These are phyloP conservation scores for Meira nashicola DNA, from an alignment of 1,284 basidiomycete species.

Conservation along the genomic window DNA sequence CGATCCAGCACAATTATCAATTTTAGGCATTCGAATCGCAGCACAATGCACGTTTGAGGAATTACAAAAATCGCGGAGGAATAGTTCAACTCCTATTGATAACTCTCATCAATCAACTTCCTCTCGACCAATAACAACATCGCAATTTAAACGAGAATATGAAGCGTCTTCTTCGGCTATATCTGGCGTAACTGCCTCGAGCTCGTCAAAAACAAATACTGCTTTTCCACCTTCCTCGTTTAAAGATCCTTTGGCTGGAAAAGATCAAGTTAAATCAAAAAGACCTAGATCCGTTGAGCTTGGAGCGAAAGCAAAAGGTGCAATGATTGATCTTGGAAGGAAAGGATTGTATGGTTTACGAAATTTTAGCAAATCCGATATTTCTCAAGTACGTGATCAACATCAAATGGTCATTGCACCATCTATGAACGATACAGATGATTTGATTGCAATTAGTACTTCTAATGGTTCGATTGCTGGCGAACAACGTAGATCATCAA, in stretches of 20 bases:
- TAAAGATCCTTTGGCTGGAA: background rate
- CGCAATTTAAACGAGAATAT: background rate
- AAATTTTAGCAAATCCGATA: conserved; percentile 2
- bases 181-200: background rate
- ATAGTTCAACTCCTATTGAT: background rate
- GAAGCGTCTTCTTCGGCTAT: background rate
- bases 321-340: conserved; percentile 7
- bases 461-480: no score
- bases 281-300: conserved; percentile 2
- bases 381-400: background rate
- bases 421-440: no score
- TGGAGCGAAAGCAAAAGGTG: conserved; percentile 6
- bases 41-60: background rate
- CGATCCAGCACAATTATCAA: conserved; percentile 3
- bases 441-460: no score
- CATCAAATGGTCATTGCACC: no score
- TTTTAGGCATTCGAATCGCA: conserved; percentile 1
- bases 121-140: background rate
- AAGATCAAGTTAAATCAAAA: background rate
- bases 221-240: background rate
- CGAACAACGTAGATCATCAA: no score
- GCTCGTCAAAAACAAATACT: background rate
- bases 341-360: background rate
- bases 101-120: background rate
- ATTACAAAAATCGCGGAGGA: background rate